These are phyloP conservation scores for Amanita jacksonii DNA, from an alignment of 768 basidiomycete species.

Conservation along the genomic window DNA sequence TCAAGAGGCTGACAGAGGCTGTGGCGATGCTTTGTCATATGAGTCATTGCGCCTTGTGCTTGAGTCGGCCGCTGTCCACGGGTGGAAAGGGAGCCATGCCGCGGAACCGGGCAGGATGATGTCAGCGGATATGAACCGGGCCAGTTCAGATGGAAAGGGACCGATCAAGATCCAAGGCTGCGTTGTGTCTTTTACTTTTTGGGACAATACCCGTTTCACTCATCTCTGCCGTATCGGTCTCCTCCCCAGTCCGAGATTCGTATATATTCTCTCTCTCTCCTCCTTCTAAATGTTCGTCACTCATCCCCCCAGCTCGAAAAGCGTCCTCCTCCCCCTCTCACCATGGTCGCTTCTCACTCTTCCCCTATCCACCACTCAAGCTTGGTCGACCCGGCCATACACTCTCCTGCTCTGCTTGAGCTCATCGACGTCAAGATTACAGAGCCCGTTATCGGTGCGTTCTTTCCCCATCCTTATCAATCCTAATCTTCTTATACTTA, in stretches of 20 bases:
- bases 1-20: neutral
- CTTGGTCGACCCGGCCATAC: constrained; percentile 54
- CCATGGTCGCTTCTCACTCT: constrained; percentile 20
- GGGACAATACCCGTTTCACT: constrained; percentile 12
- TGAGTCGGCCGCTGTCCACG: constrained; percentile 1
- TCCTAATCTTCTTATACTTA: constrained; percentile 6
- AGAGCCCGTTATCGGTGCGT: constrained; percentile 55
- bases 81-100: constrained; percentile 2
- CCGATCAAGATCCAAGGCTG: neutral
- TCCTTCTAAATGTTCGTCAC: constrained; percentile 12
- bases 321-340: constrained; percentile 15
- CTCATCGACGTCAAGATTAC: constrained; percentile 59
- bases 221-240: constrained; percentile 17
- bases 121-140: neutral
- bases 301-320: constrained; percentile 12
- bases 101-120: constrained; percentile 4
- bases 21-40: neutral
- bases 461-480: neutral
- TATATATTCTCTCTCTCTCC: constrained; percentile 24
- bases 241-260: constrained; percentile 22
- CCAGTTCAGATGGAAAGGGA: neutral
- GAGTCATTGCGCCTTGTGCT: neutral
- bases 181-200: neutral
- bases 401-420: constrained; percentile 58
- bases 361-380: constrained; percentile 33